Conservation (phyloP, 371 early-diverging fungal species). For the Mortierella sp. region DNA sequence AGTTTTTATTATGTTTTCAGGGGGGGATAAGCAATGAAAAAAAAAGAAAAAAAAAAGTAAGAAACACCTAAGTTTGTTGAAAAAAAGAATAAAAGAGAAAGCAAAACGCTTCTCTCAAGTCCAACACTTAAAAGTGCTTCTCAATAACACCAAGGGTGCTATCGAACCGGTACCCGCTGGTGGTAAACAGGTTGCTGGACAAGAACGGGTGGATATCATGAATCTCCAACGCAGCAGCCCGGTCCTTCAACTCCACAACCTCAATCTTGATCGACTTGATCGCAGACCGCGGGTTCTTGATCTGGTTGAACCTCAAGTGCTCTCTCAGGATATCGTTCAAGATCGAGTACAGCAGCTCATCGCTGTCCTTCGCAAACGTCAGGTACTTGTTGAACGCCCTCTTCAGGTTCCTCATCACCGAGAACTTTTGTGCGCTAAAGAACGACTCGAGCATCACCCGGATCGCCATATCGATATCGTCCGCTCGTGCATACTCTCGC, state of each 20-base stretch:
- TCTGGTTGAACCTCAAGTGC: conserved; percentile 78
- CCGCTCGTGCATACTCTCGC: conserved; percentile 90
- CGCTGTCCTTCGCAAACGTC: conserved; percentile 79
- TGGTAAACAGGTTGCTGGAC: conserved; percentile 60
- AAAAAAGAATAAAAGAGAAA: background rate
- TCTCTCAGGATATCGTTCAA: conserved; percentile 84
- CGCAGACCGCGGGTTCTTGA: conserved; percentile 66
- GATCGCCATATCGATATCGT: conserved; percentile 98
- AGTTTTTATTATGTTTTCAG: background rate
- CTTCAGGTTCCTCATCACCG: conserved; percentile 88
- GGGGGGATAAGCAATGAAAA: background rate
- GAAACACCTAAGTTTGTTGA: background rate
- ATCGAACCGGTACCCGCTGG: conserved; percentile 61
- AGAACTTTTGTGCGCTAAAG: conserved; percentile 97
- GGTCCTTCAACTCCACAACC: conserved; percentile 73
- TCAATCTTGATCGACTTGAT: conserved; percentile 72
- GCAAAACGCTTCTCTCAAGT: background rate
- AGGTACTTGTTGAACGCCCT: conserved; percentile 90
- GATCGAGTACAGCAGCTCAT: conserved; percentile 83
- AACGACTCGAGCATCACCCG: conserved; percentile 95
- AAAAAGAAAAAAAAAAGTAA: background rate
- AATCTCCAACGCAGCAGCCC: conserved; percentile 71
- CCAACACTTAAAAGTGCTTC: conserved; percentile 49
- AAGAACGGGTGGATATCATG: conserved; percentile 76
- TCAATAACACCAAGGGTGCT: conserved; percentile 57